phyloP scores from a whole-genome alignment of 305 asterid species.

The Rubia balearica region DNA sequence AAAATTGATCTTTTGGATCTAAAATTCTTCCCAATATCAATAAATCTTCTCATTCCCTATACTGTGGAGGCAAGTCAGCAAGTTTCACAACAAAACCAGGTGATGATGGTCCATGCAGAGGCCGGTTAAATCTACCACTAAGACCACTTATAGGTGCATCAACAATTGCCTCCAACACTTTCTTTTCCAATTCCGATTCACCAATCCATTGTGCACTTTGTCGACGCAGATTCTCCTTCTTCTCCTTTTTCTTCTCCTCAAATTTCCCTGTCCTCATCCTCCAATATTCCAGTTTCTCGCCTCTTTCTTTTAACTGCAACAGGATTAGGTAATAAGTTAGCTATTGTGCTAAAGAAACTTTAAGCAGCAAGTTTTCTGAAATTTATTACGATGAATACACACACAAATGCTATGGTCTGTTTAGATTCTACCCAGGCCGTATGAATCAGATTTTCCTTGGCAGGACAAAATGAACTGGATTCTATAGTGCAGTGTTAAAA shows the following conservation, averaged over 20 bases:
- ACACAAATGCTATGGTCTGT: not conserved
- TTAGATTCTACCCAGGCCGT: not conserved
- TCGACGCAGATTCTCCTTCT: constrained; percentile 41
- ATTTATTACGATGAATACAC: not conserved
- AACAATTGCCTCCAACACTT: constrained; percentile 16
- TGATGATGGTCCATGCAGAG: not conserved
- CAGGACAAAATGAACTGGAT: not conserved
- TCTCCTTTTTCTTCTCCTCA: constrained; percentile 45
- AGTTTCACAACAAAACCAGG: not conserved
- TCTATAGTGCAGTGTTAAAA: not conserved
- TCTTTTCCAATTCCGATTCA: constrained; percentile 38
- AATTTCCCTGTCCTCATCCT: constrained; percentile 45
- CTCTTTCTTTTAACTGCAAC: constrained; percentile 69
- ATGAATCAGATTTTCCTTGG: not conserved
- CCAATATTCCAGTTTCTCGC: constrained; percentile 77
- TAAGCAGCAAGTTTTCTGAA: not conserved
- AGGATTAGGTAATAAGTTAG: not conserved
- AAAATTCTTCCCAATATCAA: not conserved
- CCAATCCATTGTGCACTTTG: constrained; percentile 48
- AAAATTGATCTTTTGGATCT: not conserved
- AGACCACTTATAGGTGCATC: constrained; percentile 6
- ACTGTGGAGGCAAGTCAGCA: not conserved
- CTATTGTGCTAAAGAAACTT: not conserved
- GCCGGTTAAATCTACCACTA: not conserved
- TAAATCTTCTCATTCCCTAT: not conserved